These are phyloP conservation scores for Zizania palustris DNA, from an alignment of 202 grass and related monocot genomes.

Conservation along the genomic window DNA sequence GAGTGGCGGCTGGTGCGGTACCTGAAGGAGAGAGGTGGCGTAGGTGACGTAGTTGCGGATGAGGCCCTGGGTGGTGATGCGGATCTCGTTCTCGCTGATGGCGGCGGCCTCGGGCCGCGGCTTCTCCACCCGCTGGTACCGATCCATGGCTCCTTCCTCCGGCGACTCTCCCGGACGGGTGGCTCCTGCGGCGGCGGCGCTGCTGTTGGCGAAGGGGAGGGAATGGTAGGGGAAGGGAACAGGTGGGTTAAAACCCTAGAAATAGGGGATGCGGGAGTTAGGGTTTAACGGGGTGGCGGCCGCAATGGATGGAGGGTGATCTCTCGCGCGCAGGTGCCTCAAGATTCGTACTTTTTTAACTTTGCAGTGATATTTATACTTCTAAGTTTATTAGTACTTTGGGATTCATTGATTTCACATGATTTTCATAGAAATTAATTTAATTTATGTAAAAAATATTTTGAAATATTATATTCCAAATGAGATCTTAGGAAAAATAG, in stretches of 20 bases:
- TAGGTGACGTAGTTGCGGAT: slow-evolving; percentile 94
- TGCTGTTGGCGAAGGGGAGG: slow-evolving; percentile 16
- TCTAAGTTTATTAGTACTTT: background rate
- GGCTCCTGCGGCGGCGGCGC: slow-evolving; percentile 23
- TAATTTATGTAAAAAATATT: no score
- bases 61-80: slow-evolving; percentile 82
- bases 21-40: slow-evolving; percentile 82
- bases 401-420: no score
- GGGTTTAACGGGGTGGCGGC: slow-evolving; percentile 62
- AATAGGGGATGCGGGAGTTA: slow-evolving; percentile 45
- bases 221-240: background rate
- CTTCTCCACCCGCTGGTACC: slow-evolving; percentile 87
- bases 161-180: slow-evolving; percentile 13
- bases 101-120: slow-evolving; percentile 72
- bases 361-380: slow-evolving; percentile 5
- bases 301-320: slow-evolving; percentile 40
- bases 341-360: slow-evolving; percentile 37
- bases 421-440: no score
- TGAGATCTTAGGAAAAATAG: background rate
- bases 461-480: background rate
- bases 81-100: slow-evolving; percentile 90
- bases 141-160: slow-evolving; percentile 64
- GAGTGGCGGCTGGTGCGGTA: slow-evolving; percentile 13
- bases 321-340: slow-evolving; percentile 16
- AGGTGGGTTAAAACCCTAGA: slow-evolving; percentile 73